These are phyloP conservation scores for Candida dajiaensis DNA, from an alignment of 805 yeast genomes.

Conservation along the genomic window DNA sequence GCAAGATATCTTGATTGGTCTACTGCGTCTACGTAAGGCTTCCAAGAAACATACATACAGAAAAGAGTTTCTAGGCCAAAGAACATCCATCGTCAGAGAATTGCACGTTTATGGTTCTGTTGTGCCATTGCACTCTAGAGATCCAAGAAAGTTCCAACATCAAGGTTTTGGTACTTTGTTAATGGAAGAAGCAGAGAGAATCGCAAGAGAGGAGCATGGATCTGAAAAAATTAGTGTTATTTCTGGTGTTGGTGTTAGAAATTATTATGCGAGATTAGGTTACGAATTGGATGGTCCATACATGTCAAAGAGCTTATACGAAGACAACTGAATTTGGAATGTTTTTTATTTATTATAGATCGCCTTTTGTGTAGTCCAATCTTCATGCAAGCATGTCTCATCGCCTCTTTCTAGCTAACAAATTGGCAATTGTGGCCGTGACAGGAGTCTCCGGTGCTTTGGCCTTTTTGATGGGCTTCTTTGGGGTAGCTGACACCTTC, in stretches of 20 bases:
- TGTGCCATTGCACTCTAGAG: slow-evolving; percentile 92
- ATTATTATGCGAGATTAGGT: slow-evolving; percentile 89
- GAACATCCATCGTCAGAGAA: slow-evolving; percentile 92
- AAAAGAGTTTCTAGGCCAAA: slow-evolving; percentile 78
- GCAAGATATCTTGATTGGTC: slow-evolving; percentile 90
- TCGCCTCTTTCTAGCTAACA: slow-evolving; percentile 1
- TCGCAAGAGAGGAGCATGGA: slow-evolving; percentile 93
- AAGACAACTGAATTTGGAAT: not conserved
- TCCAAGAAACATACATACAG: slow-evolving; percentile 85
- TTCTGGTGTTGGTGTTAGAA: slow-evolving; percentile 96
- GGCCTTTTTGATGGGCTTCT: not conserved
- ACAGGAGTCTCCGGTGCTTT: not conserved
- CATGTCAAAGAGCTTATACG: slow-evolving; percentile 67
- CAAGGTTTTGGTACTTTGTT: slow-evolving; percentile 96
- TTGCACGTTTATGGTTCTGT: slow-evolving; percentile 96
- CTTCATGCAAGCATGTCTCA: not conserved
- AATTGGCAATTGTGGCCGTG: slow-evolving; percentile 1
- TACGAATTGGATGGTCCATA: slow-evolving; percentile 92
- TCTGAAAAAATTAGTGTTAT: slow-evolving; percentile 88
- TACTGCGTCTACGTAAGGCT: slow-evolving; percentile 82
- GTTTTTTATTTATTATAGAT: not conserved
- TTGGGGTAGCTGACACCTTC: not conserved
- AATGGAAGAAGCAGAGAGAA: slow-evolving; percentile 98
- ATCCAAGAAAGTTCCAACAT: slow-evolving; percentile 97
- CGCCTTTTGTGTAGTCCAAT: not conserved